Percentiles rank a stretch among this genome's conserved stretches.
Conservation (phyloP, 768 basidiomycete genomes). For the Thelephora ganbajun region DNA sequence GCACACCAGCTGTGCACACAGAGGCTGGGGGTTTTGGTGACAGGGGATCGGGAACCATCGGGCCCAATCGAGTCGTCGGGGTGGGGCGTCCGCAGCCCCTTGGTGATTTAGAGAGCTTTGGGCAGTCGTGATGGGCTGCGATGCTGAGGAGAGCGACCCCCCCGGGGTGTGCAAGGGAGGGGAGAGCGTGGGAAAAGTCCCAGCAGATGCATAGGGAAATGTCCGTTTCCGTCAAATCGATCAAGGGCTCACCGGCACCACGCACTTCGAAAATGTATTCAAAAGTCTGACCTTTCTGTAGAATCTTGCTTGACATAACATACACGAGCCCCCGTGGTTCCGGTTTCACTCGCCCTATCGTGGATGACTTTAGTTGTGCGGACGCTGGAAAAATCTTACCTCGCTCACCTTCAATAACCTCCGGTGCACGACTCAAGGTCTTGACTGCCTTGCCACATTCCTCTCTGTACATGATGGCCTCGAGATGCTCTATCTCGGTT, state of each 20-base stretch:
- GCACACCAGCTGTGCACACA: too few relatives aligned
- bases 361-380: conserved; percentile 44
- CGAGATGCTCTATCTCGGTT: conserved; percentile 40
- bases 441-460: conserved; percentile 32
- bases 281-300: conserved; percentile 2
- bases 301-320: conserved; percentile 27
- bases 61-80: too few relatives aligned
- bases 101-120: too few relatives aligned
- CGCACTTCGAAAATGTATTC: not conserved
- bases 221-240: conserved; percentile 34
- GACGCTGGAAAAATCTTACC: conserved; percentile 42
- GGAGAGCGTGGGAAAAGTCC: too few relatives aligned
- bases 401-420: conserved; percentile 40
- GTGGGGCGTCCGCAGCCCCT: too few relatives aligned
- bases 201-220: too few relatives aligned
- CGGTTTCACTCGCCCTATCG: conserved; percentile 18
- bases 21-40: too few relatives aligned
- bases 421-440: conserved; percentile 27
- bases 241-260: conserved; percentile 33
- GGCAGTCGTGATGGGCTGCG: too few relatives aligned
- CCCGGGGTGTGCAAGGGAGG: too few relatives aligned
- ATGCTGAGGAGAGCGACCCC: too few relatives aligned
- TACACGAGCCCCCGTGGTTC: conserved; percentile 26
- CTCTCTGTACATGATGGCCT: conserved; percentile 37
- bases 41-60: too few relatives aligned